Evolutionary conservation across 2,329 filamentous ascomycete species (phyloP).

Genomic region (Aspergillus sp.): DNA sequence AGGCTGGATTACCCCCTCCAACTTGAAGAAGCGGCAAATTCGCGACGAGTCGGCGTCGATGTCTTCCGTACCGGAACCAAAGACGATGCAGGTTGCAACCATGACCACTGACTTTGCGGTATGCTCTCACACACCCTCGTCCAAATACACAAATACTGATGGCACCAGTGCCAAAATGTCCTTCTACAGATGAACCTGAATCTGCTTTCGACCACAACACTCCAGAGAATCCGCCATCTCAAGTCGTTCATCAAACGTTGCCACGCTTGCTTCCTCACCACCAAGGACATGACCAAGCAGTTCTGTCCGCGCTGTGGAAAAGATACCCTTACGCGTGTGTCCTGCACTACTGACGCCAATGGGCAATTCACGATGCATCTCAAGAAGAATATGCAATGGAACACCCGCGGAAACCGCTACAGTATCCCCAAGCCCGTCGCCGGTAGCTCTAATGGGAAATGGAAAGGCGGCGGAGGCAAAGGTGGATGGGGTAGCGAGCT

Average conservation of each 20-base stretch:
- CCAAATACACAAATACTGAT: constrained; percentile 1
- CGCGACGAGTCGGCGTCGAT: constrained; percentile 50
- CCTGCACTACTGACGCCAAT: constrained; percentile 71
- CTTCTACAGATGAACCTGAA: constrained; percentile 90
- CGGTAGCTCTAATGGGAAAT: constrained; percentile 71
- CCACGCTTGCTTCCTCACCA: constrained; percentile 83
- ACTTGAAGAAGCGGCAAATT: constrained; percentile 75
- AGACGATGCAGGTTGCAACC: constrained; percentile 74
- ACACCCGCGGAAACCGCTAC: constrained; percentile 83
- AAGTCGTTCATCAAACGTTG: constrained; percentile 87
- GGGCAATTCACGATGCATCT: constrained; percentile 80
- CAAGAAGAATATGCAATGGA: constrained; percentile 94
- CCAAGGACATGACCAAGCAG: constrained; percentile 75
- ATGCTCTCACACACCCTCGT: constrained; percentile 26
- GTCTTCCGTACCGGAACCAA: constrained; percentile 46
- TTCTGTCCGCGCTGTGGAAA: constrained; percentile 92
- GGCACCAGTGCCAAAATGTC: constrained; percentile 64
- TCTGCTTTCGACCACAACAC: constrained; percentile 62
- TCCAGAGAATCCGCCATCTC: constrained; percentile 73
- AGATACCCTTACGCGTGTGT: constrained; percentile 72
- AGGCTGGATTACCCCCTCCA: constrained; percentile 91
- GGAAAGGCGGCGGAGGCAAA: constrained; percentile 62
- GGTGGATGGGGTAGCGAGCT: constrained; percentile 77
- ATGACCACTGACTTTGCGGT: constrained; percentile 95
- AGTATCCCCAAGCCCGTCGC: constrained; percentile 85